A percentile compares a stretch with the other conserved stretches of the same genome.
These are phyloP conservation scores for Mucuna pruriens DNA, from an alignment of 306 rosid genomes.

Conservation along the genomic window DNA sequence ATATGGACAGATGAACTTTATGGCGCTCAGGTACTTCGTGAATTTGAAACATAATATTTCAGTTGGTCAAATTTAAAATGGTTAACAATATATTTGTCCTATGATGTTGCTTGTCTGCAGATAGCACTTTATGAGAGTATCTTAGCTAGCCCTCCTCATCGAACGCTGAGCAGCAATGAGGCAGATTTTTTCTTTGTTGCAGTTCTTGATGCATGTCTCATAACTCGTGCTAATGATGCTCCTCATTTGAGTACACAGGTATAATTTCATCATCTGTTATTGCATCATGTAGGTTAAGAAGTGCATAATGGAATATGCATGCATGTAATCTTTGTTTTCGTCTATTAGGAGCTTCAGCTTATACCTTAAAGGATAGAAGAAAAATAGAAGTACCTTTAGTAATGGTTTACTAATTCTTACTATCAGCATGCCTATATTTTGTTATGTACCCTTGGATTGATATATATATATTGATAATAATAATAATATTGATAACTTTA, in stretches of 20 bases:
- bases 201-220: slow-evolving; percentile 91
- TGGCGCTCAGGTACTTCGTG: slow-evolving; percentile 78
- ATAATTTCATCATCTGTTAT: slow-evolving; percentile 29
- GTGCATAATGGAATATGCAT: background rate
- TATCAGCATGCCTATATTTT: slow-evolving; percentile 10
- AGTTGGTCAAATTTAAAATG: slow-evolving; percentile 5
- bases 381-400: background rate
- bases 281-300: background rate
- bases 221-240: slow-evolving; percentile 86
- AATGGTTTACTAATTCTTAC: background rate
- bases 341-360: background rate
- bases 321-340: background rate
- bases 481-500: too few species aligned
- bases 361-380: slow-evolving; percentile 11
- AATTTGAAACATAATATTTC: slow-evolving; percentile 20
- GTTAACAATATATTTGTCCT: slow-evolving; percentile 30
- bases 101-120: slow-evolving; percentile 50
- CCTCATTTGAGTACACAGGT: slow-evolving; percentile 89
- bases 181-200: slow-evolving; percentile 96
- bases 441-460: slow-evolving; percentile 8
- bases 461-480: too few species aligned
- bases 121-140: slow-evolving; percentile 86
- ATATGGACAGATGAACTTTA: slow-evolving; percentile 76
- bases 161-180: slow-evolving; percentile 86
- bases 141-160: slow-evolving; percentile 86